Evolutionary conservation across 345 rosid species (phyloP).

Genomic region (Cardamine resedifolia): DNA sequence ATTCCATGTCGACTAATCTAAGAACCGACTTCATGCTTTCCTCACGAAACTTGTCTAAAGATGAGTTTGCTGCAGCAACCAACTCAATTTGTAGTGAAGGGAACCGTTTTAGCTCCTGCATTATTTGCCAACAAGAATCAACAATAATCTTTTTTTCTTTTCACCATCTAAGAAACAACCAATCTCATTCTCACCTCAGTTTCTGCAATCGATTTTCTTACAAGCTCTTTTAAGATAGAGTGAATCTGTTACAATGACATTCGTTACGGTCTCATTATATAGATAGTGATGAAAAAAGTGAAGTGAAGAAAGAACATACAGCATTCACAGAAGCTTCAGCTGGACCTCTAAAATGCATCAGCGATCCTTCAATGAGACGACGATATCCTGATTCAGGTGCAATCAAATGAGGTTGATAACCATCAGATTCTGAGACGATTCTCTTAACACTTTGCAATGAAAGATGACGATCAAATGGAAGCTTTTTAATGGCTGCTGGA

Average conservation of each 20-base stretch:
- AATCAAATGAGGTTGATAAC: conserved; percentile 83
- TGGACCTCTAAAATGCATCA: conserved; percentile 74
- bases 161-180: background rate
- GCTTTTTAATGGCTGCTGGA: conserved; percentile 73
- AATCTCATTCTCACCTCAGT: conserved; percentile 52
- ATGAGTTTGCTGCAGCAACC: conserved; percentile 56
- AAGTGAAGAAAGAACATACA: conserved; percentile 41
- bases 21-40: conserved; percentile 62
- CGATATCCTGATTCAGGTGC: conserved; percentile 85
- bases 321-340: conserved; percentile 89
- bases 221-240: conserved; percentile 68
- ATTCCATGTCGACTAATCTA: conserved; percentile 77
- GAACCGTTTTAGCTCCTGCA: conserved; percentile 70
- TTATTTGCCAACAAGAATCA: conserved; percentile 7
- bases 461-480: conserved; percentile 80
- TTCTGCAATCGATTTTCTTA: conserved; percentile 67
- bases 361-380: conserved; percentile 64
- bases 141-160: background rate
- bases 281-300: background rate
- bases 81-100: conserved; percentile 73
- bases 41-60: conserved; percentile 70
- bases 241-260: conserved; percentile 53
- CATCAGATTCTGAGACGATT: conserved; percentile 80
- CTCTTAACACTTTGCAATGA: conserved; percentile 69
- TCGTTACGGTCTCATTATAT: background rate